Evolutionary conservation across 2,329 filamentous ascomycete genomes (phyloP), one percentile per base, ranked within the genome.

Genomic region (Xylariaceae sp.): DNA sequence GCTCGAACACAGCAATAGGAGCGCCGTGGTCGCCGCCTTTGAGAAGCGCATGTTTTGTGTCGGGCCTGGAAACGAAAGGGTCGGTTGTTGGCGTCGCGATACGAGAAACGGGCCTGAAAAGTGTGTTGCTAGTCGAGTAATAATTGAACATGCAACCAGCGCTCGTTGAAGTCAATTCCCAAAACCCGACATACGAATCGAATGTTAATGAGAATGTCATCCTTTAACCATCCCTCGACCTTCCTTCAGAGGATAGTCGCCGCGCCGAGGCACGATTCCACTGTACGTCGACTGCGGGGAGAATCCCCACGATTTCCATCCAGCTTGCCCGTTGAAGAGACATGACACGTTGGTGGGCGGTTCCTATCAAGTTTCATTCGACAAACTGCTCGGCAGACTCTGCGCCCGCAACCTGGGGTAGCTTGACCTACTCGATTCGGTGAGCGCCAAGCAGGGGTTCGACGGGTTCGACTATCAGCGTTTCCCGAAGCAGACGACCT

Each of bases 41-140:
- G 51, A 51, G 43, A 54, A 31, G 12, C 49, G 54, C 54, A 56
- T 56, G 12, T 30, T 31, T 11, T 11, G 22, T 27, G 22, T 7
- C 4, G 7, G 4, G 22, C 7, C 7, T 27, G 22, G 4, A 7
- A 27, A 5, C 7, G 22, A 27, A 5, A 5, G 22, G 17, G 15
- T n/a, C n/a, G 6, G 15, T 15, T 27, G 17, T 27, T 36, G 11
- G 17, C 9, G 38, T 45, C 30, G 27, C 38, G 41, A 12, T 15
- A 33, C 32, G 11, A 19, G 35, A 38, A 38, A 17, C 35, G 5
- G n/a, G n/a, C n/a, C 35, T 38, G 35, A 12, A 38, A 38, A 10
- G 15, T 38, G 22, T 27, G 22, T 27, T 27, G 22, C 22, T n/a
- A n/a, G n/a, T n/a, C n/a, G n/a, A n/a, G n/a, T n/a, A 7, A 27